These are phyloP conservation scores for Quercus ilex DNA, from an alignment of 306 rosid species.

Conservation along the genomic window DNA sequence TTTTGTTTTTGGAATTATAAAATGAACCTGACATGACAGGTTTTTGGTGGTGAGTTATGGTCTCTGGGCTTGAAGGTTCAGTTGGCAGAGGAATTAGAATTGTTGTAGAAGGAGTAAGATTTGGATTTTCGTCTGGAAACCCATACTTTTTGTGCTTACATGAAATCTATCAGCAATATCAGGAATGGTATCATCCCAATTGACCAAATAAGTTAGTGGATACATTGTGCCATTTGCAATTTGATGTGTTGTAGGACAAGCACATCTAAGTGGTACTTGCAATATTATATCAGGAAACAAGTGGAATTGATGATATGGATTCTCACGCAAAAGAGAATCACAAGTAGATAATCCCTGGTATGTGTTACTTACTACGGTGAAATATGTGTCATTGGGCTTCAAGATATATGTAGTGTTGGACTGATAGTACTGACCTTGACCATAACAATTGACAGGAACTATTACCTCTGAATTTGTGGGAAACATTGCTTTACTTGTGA, in stretches of 20 bases:
- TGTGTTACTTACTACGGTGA: constrained; percentile 23
- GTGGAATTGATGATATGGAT: constrained; percentile 26
- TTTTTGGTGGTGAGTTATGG: constrained; percentile 18
- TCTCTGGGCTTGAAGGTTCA: constrained; percentile 39
- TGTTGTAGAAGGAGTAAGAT: constrained; percentile 40
- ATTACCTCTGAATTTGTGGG: constrained; percentile 45
- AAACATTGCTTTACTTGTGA: constrained; percentile 15
- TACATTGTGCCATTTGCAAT: constrained; percentile 36
- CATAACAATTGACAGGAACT: constrained; percentile 57
- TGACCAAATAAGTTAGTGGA: constrained; percentile 45
- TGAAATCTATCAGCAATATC: constrained; percentile 42
- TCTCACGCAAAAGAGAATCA: constrained; percentile 40
- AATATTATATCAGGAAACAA: constrained; percentile 33
- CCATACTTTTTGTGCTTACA: constrained; percentile 27
- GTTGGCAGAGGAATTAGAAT: constrained; percentile 55
- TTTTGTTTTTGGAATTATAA: constrained; percentile 11
- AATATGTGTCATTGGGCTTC: constrained; percentile 15
- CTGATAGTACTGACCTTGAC: constrained; percentile 39
- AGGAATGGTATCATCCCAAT: constrained; percentile 32
- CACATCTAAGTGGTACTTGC: constrained; percentile 66
- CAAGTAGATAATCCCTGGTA: constrained; percentile 66
- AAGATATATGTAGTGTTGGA: constrained; percentile 34
- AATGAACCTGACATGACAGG: not conserved
- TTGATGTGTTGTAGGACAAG: constrained; percentile 58
- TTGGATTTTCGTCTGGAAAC: constrained; percentile 23